phyloP scores from a whole-genome alignment of 176 grass and related monocot genomes.

The Carex kokanica region DNA sequence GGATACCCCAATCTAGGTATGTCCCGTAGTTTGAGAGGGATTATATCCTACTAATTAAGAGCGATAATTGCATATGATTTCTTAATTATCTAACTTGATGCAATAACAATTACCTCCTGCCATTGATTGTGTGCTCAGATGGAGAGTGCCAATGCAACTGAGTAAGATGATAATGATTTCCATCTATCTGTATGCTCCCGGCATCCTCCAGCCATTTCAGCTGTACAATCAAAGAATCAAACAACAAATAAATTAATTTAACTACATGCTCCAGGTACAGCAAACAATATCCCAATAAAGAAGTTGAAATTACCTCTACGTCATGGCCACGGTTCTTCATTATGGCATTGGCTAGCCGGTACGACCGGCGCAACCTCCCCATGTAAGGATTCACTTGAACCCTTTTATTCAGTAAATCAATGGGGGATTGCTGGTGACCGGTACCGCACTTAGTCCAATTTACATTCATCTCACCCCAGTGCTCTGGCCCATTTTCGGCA shows the following conservation, averaged over 20 bases:
- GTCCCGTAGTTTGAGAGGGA: not conserved
- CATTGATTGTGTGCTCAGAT: slow-evolving; percentile 71
- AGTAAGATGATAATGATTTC: slow-evolving; percentile 39
- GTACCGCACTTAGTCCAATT: slow-evolving; percentile 46
- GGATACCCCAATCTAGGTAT: not conserved
- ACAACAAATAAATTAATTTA: not conserved
- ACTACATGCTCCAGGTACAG: not conserved
- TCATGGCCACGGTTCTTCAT: slow-evolving; percentile 60
- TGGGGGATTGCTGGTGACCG: slow-evolving; percentile 60
- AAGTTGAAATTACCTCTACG: slow-evolving; percentile 37
- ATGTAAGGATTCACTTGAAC: slow-evolving; percentile 17
- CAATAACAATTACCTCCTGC: slow-evolving; percentile 34
- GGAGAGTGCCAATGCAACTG: slow-evolving; percentile 73
- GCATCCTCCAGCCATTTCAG: slow-evolving; percentile 44
- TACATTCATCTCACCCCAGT: slow-evolving; percentile 40
- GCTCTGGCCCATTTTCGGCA: slow-evolving; percentile 25
- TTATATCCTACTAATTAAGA: not conserved
- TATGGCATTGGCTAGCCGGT: slow-evolving; percentile 20
- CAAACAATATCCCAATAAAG: not conserved
- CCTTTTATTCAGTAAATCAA: slow-evolving; percentile 41
- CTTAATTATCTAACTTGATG: not conserved
- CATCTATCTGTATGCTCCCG: slow-evolving; percentile 39
- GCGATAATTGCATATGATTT: not conserved
- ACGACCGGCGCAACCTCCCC: slow-evolving; percentile 23
- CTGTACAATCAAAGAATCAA: slow-evolving; percentile 21